Conservation (phyloP, 768 basidiomycete species). For the Melanogaster broomeanus region DNA sequence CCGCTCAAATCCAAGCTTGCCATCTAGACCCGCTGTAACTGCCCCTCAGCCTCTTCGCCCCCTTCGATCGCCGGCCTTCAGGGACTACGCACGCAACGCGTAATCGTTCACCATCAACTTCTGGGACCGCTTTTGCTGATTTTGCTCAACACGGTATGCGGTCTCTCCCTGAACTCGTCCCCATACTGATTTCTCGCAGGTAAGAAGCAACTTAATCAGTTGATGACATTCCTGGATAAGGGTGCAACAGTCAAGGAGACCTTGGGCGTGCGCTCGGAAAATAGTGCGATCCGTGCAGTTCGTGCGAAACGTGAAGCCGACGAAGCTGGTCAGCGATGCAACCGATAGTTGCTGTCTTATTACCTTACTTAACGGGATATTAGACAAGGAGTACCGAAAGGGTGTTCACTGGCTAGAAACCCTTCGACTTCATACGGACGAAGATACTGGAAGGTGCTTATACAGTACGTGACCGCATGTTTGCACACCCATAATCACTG, state of each 20-base stretch:
- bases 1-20: conserved; percentile 47
- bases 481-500: conserved; percentile 5
- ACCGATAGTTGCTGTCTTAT: neutral
- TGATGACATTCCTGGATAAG: conserved; percentile 86
- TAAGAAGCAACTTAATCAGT: conserved; percentile 83
- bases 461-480: conserved; percentile 47
- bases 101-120: conserved; percentile 80
- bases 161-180: neutral
- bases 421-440: conserved; percentile 71
- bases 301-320: conserved; percentile 88
- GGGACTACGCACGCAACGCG: conserved; percentile 52
- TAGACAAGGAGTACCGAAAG: conserved; percentile 89
- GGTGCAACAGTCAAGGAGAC: conserved; percentile 64
- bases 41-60: conserved; percentile 76
- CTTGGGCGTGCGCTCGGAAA: conserved; percentile 57
- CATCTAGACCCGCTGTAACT: conserved; percentile 56
- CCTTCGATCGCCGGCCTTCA: conserved; percentile 73
- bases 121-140: conserved; percentile 81
- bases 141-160: conserved; percentile 74
- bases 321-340: conserved; percentile 69
- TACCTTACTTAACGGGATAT: conserved; percentile 3
- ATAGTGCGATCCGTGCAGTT: conserved; percentile 69
- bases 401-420: conserved; percentile 94
- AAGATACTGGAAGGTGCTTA: conserved; percentile 85
- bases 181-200: conserved; percentile 40